Percentiles rank a stretch among this genome's conserved stretches.
Evolutionary conservation across 2,329 filamentous ascomycete genomes (phyloP).

Genomic region (Rhynchosporium agropyri): DNA sequence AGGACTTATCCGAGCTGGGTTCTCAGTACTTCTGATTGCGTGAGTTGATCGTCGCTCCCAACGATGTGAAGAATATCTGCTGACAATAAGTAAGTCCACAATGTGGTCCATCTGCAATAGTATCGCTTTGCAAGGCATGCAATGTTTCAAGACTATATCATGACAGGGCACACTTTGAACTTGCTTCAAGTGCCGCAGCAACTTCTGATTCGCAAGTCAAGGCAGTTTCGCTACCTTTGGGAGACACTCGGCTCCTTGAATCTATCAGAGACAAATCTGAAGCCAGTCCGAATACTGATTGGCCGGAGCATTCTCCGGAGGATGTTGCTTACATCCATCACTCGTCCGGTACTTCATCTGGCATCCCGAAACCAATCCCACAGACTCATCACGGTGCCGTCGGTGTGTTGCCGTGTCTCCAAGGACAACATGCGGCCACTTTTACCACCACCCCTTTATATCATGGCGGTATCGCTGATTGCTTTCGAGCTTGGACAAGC

Average conservation of each 20-base stretch:
- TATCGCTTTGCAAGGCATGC: constrained; percentile 55
- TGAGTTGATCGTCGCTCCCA: constrained; percentile 37
- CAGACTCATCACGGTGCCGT: constrained; percentile 59
- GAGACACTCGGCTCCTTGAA: neutral
- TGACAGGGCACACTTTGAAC: constrained; percentile 31
- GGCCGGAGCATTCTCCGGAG: neutral
- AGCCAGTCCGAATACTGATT: neutral
- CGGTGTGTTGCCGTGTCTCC: constrained; percentile 55
- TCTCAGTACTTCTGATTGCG: constrained; percentile 59
- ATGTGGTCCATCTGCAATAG: constrained; percentile 49
- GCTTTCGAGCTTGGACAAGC: constrained; percentile 63
- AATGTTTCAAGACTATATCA: constrained; percentile 52
- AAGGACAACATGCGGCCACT: constrained; percentile 48
- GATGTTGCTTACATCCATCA: constrained; percentile 62
- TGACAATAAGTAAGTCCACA: constrained; percentile 47
- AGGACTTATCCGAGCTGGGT: constrained; percentile 58
- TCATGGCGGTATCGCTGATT: constrained; percentile 65
- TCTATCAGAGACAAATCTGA: neutral
- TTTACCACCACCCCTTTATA: constrained; percentile 69
- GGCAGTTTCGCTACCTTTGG: constrained; percentile 21
- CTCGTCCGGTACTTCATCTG: constrained; percentile 66
- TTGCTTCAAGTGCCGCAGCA: constrained; percentile 24
- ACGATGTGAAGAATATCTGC: constrained; percentile 6
- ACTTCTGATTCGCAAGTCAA: constrained; percentile 29
- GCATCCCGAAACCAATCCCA: constrained; percentile 63